phyloP scores from a whole-genome alignment of 78 protist species.

The Dictyostelium purpureum region DNA sequence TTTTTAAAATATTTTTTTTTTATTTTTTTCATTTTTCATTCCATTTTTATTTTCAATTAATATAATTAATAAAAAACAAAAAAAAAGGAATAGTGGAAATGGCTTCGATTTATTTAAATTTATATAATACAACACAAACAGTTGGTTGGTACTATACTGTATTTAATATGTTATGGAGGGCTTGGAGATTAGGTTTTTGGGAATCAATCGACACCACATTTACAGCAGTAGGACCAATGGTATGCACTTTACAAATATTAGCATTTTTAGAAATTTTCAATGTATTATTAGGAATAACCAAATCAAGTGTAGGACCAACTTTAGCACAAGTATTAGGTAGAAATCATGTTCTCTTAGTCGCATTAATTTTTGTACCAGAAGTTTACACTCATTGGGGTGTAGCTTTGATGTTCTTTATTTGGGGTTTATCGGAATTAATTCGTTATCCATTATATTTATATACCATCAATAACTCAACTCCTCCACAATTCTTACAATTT shows the following conservation, averaged over 20 bases:
- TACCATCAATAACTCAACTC: not conserved
- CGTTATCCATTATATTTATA: constrained; percentile 41
- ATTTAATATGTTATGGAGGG: constrained; percentile 6
- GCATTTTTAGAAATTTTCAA: constrained; percentile 54
- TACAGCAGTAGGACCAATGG: constrained; percentile 23
- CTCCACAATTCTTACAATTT: constrained; percentile 29
- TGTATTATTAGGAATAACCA: constrained; percentile 29
- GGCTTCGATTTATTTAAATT: not conserved
- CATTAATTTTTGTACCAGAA: not conserved
- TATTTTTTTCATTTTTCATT: too few relatives aligned
- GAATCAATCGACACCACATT: constrained; percentile 1
- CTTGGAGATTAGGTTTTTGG: not conserved
- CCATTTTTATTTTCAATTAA: too few relatives aligned
- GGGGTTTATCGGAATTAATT: constrained; percentile 65
- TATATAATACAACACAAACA: not conserved
- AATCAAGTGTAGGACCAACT: constrained; percentile 24
- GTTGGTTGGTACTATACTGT: constrained; percentile 50
- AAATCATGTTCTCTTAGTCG: constrained; percentile 9
- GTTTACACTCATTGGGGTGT: constrained; percentile 59
- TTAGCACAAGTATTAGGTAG: constrained; percentile 39
- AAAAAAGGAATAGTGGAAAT: too few relatives aligned
- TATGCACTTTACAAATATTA: constrained; percentile 37
- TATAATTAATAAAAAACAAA: too few relatives aligned
- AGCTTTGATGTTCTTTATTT: not conserved
- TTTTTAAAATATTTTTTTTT: too few relatives aligned